phyloP scores from a whole-genome alignment of 73 alveolate genomes.

The Symbiodinium pilosum region DNA sequence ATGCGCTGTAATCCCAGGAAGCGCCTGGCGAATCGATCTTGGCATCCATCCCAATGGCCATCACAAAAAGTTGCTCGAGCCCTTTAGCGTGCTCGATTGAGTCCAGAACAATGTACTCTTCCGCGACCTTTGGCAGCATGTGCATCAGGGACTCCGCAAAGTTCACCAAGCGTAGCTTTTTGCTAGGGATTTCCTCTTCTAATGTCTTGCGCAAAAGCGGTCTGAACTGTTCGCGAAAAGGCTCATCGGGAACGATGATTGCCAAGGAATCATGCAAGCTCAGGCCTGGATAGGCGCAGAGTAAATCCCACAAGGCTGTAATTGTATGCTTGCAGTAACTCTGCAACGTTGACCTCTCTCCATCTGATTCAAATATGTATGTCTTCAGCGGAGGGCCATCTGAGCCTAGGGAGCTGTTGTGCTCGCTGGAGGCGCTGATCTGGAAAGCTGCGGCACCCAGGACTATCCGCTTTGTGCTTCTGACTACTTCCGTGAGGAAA shows the following conservation, averaged over 20 bases:
- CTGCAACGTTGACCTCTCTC: no score
- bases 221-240: neutral
- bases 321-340: neutral
- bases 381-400: slow-evolving; percentile 51
- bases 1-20: no score
- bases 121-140: neutral
- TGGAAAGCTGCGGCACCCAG: slow-evolving; percentile 20
- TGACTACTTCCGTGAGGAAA: slow-evolving; percentile 11
- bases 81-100: neutral
- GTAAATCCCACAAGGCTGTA: neutral
- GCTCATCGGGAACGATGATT: neutral
- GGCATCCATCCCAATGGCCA: slow-evolving; percentile 16
- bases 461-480: slow-evolving; percentile 35
- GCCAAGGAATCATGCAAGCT: neutral
- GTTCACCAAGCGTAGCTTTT: neutral
- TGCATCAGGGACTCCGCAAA: neutral
- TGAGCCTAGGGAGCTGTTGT: neutral
- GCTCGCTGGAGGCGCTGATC: neutral
- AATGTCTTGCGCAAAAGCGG: neutral
- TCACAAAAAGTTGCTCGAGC: neutral
- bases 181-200: neutral
- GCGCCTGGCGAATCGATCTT: no score
- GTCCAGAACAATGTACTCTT: neutral
- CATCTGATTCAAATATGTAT: neutral
- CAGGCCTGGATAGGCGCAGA: neutral